phyloP scores from a whole-genome alignment of 2,329 filamentous ascomycete species.

The Penicillium occitanis region DNA sequence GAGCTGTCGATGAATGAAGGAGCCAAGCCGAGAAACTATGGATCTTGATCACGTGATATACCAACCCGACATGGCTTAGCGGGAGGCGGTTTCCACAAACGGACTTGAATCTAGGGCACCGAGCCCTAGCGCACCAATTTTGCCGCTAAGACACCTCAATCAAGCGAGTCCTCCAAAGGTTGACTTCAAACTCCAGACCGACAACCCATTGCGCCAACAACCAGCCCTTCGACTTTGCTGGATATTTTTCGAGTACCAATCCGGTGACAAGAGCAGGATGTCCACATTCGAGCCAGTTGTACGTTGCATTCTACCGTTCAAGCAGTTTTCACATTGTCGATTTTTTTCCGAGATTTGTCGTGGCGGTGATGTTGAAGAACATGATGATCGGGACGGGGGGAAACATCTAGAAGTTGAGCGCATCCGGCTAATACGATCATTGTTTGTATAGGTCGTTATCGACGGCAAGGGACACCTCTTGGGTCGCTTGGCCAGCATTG shows the following conservation, averaged over 20 bases:
- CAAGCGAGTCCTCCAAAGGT: constrained; percentile 40
- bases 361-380: constrained; percentile 1
- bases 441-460: constrained; percentile 75
- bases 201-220: constrained; percentile 46
- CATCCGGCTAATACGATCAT: constrained; percentile 42
- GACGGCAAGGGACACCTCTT: constrained; percentile 99
- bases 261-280: constrained; percentile 56
- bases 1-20: not conserved
- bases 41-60: not conserved
- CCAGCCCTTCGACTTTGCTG: constrained; percentile 41
- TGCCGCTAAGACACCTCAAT: constrained; percentile 34
- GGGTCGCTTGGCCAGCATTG: constrained; percentile 95
- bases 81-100: constrained; percentile 1
- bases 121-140: constrained; percentile 23
- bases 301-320: constrained; percentile 41
- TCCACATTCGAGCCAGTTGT: constrained; percentile 67
- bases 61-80: not conserved
- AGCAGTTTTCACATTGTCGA: not conserved
- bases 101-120: constrained; percentile 36
- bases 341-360: not conserved
- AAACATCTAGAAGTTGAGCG: constrained; percentile 8
- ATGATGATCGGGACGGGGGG: constrained; percentile 7
- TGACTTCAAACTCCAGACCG: constrained; percentile 34
- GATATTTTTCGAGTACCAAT: constrained; percentile 41
- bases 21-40: not conserved